Evolutionary conservation across 495 filamentous ascomycete species (phyloP).

Genomic region (Aspergillus carlsbadensis): DNA sequence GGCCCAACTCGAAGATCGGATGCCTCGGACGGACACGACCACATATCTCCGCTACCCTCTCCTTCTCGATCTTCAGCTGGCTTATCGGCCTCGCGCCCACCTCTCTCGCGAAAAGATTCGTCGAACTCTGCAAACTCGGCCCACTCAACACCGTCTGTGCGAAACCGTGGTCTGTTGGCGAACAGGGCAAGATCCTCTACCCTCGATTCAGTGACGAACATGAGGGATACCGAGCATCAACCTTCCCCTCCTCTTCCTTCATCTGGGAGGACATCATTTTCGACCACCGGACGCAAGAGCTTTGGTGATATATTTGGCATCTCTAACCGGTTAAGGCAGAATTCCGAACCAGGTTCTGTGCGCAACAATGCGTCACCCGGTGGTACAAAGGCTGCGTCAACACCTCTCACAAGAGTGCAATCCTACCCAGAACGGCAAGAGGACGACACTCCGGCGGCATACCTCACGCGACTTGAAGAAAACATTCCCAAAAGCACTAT

Average conservation of each 20-base stretch:
- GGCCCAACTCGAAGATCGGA: constrained; percentile 27
- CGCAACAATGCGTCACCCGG: constrained; percentile 56
- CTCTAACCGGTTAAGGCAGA: constrained; percentile 69
- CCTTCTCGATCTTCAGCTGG: constrained; percentile 54
- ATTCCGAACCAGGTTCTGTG: constrained; percentile 63
- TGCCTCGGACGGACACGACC: constrained; percentile 32
- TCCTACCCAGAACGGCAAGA: constrained; percentile 78
- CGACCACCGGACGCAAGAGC: constrained; percentile 81
- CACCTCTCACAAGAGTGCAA: constrained; percentile 68
- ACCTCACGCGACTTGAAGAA: constrained; percentile 78
- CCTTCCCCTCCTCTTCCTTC: constrained; percentile 57
- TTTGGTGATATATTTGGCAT: constrained; percentile 85
- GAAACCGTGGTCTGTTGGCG: constrained; percentile 23
- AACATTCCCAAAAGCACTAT: constrained; percentile 74
- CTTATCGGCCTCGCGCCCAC: constrained; percentile 37
- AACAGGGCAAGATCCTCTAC: constrained; percentile 80
- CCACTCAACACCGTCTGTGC: constrained; percentile 65
- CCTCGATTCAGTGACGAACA: constrained; percentile 67
- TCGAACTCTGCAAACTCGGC: constrained; percentile 66
- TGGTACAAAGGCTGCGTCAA: constrained; percentile 52
- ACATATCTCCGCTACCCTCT: constrained; percentile 53
- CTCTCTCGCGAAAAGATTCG: constrained; percentile 59
- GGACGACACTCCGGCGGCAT: constrained; percentile 86
- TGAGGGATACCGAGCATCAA: constrained; percentile 55
- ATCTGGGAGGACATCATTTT: constrained; percentile 73